These are phyloP conservation scores for Pseudotulostoma volvatum DNA, from an alignment of 495 filamentous ascomycete genomes.

Conservation along the genomic window DNA sequence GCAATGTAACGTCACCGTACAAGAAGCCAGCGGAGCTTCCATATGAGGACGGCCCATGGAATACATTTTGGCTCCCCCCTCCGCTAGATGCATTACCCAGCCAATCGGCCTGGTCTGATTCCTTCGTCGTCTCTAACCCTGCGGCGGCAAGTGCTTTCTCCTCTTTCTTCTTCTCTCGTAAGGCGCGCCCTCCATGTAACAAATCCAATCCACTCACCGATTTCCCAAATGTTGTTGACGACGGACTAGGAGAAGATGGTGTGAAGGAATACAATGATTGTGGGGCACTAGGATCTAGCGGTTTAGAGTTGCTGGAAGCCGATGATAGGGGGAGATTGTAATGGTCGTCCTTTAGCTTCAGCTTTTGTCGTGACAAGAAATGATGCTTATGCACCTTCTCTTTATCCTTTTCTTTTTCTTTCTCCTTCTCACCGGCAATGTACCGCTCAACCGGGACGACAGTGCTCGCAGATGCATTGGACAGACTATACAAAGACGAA, in stretches of 20 bases:
- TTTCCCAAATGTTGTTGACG: constrained; percentile 54
- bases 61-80: constrained; percentile 12
- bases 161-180: constrained; percentile 84
- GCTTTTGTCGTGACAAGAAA: constrained; percentile 80
- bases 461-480: constrained; percentile 72
- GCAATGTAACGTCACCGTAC: constrained; percentile 22
- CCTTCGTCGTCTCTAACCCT: constrained; percentile 7
- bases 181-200: constrained; percentile 63
- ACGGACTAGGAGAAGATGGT: constrained; percentile 52
- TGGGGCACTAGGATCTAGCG: constrained; percentile 69
- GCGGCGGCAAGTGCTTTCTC: constrained; percentile 40
- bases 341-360: constrained; percentile 77
- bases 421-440: constrained; percentile 11
- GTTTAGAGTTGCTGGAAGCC: constrained; percentile 74
- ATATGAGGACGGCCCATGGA: constrained; percentile 25
- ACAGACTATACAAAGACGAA: constrained; percentile 62
- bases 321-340: constrained; percentile 63
- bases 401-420: constrained; percentile 45
- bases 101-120: constrained; percentile 30
- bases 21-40: constrained; percentile 18
- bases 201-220: constrained; percentile 71
- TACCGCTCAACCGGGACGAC: constrained; percentile 36
- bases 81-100: constrained; percentile 17
- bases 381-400: constrained; percentile 55
- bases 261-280: constrained; percentile 72